Conservation (phyloP, 805 yeast species). For the Dipodascus geniculatus region DNA sequence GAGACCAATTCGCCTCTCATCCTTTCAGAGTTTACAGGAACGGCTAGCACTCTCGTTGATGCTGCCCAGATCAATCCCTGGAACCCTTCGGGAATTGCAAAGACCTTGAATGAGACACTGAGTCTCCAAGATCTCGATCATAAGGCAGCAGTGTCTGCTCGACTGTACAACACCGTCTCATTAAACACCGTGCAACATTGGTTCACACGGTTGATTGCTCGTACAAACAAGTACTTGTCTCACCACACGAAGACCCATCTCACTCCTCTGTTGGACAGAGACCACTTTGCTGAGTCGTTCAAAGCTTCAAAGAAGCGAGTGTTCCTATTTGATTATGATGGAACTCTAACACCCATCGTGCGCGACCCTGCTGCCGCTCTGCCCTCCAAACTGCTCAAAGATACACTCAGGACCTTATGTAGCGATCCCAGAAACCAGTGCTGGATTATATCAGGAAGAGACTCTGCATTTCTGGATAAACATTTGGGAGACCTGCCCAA, state of each 20-base stretch:
- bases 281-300: constrained; percentile 49
- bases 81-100: constrained; percentile 92
- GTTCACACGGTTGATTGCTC: constrained; percentile 52
- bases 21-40: constrained; percentile 88
- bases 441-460: constrained; percentile 96
- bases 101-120: constrained; percentile 61
- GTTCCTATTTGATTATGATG: constrained; percentile 92
- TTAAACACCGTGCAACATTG: constrained; percentile 69
- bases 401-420: constrained; percentile 46
- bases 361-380: constrained; percentile 95
- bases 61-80: constrained; percentile 82
- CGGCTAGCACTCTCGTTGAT: constrained; percentile 38
- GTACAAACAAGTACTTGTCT: constrained; percentile 25
- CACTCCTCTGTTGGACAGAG: constrained; percentile 79
- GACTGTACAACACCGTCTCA: constrained; percentile 54
- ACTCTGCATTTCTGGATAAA: constrained; percentile 74
- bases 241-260: constrained; percentile 37
- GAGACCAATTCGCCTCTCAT: constrained; percentile 45
- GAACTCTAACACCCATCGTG: constrained; percentile 94
- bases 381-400: constrained; percentile 64
- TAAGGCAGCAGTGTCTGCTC: constrained; percentile 8
- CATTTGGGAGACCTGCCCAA: constrained; percentile 66
- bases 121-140: constrained; percentile 34
- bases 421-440: constrained; percentile 73
- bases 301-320: constrained; percentile 52